phyloP scores from a whole-genome alignment of 2,329 filamentous ascomycete genomes.

The Beauveria sp. region DNA sequence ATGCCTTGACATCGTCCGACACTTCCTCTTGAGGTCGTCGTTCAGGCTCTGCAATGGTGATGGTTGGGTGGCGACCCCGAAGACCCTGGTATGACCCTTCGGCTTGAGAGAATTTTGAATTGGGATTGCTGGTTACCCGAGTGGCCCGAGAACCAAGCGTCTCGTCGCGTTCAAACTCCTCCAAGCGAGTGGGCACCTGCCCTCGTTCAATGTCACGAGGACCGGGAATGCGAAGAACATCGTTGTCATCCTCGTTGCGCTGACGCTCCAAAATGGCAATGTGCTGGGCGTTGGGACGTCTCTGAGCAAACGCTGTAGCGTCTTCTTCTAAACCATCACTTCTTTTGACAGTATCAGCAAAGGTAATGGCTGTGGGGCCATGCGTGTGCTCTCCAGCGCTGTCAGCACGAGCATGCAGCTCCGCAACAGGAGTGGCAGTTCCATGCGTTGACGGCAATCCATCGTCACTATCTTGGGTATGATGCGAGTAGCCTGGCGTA shows the following conservation, averaged over 20 bases:
- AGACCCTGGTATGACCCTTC: conserved; percentile 11
- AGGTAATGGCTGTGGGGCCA: conserved; percentile 45
- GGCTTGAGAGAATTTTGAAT: background rate
- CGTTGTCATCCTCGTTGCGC: conserved; percentile 60
- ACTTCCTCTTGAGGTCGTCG: conserved; percentile 29
- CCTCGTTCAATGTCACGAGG: conserved; percentile 85
- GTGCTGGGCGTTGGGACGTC: conserved; percentile 61
- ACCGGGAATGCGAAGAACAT: conserved; percentile 79
- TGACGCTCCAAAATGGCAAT: conserved; percentile 85
- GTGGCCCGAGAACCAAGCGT: background rate
- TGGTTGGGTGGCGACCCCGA: conserved; percentile 43
- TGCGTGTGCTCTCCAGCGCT: background rate
- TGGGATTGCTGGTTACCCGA: background rate
- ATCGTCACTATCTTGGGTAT: conserved; percentile 1
- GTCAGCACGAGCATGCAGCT: background rate
- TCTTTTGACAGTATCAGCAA: conserved; percentile 57
- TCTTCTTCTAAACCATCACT: conserved; percentile 48
- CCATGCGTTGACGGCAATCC: background rate
- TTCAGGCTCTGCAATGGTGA: conserved; percentile 60
- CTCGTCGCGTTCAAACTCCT: conserved; percentile 30
- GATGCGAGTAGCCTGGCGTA: background rate
- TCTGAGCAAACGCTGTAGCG: conserved; percentile 39
- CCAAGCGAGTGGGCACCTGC: conserved; percentile 54
- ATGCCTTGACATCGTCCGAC: conserved; percentile 34
- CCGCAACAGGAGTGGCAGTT: conserved; percentile 1